These are phyloP conservation scores for Penicillium freii DNA, from an alignment of 2,329 filamentous ascomycete genomes.

Conservation along the genomic window DNA sequence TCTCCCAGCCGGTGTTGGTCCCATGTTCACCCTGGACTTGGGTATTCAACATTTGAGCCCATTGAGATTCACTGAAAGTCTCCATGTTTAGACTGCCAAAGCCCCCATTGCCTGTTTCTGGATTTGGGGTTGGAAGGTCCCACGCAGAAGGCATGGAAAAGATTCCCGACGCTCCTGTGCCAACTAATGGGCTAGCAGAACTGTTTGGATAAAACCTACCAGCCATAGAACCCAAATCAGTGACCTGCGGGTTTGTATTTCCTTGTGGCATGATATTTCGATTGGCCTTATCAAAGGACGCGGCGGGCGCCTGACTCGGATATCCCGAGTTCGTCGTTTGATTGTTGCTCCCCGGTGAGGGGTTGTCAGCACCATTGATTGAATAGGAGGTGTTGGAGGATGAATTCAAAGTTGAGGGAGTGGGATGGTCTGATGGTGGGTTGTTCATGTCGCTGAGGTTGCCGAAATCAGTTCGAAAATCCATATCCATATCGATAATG, in stretches of 20 bases:
- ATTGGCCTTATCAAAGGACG: slow-evolving; percentile 18
- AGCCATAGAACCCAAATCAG: slow-evolving; percentile 16
- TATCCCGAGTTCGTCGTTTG: slow-evolving; percentile 16
- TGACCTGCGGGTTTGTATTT: slow-evolving; percentile 16
- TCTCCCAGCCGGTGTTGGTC: slow-evolving; percentile 26
- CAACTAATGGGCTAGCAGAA: slow-evolving; percentile 15
- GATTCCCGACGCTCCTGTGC: slow-evolving; percentile 22
- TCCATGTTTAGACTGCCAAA: slow-evolving; percentile 26
- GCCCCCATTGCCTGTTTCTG: slow-evolving; percentile 17
- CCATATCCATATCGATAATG: slow-evolving; percentile 31
- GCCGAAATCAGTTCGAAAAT: slow-evolving; percentile 32
- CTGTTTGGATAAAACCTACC: slow-evolving; percentile 19
- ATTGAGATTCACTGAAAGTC: slow-evolving; percentile 35
- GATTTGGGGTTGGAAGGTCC: slow-evolving; percentile 26
- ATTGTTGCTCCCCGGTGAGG: slow-evolving; percentile 26
- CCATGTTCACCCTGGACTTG: slow-evolving; percentile 24
- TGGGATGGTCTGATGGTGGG: slow-evolving; percentile 36
- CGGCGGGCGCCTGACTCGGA: slow-evolving; percentile 10
- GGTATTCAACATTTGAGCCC: slow-evolving; percentile 34
- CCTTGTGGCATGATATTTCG: slow-evolving; percentile 15
- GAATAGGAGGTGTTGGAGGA: slow-evolving; percentile 39
- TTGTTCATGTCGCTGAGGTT: slow-evolving; percentile 29
- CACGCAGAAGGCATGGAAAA: slow-evolving; percentile 32
- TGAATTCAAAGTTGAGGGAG: slow-evolving; percentile 38
- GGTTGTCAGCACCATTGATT: slow-evolving; percentile 29